These are phyloP conservation scores for Calophaca sinica DNA, from an alignment of 306 rosid genomes.

Conservation along the genomic window DNA sequence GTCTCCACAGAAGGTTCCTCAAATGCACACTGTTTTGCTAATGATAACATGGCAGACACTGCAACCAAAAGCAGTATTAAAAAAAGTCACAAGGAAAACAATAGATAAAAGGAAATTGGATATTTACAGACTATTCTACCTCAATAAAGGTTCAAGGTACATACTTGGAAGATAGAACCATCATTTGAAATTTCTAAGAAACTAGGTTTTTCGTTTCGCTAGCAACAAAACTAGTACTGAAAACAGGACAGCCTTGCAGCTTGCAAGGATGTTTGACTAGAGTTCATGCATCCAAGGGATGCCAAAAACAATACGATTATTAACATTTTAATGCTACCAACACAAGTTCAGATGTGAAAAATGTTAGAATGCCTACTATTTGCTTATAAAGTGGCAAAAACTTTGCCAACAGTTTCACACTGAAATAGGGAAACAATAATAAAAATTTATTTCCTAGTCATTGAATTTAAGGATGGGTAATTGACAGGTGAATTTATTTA, in stretches of 20 bases:
- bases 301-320: too few species aligned
- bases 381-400: too few species aligned
- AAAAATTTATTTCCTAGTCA: too few species aligned
- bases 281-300: too few species aligned
- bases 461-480: too few species aligned
- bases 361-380: too few species aligned
- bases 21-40: constrained; percentile 98
- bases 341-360: too few species aligned
- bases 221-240: background rate
- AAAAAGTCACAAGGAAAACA: constrained; percentile 10
- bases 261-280: background rate
- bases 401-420: too few species aligned
- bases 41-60: constrained; percentile 97
- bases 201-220: background rate
- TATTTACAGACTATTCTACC: background rate
- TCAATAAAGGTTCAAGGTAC: background rate
- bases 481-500: too few species aligned
- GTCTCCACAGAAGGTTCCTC: constrained; percentile 98
- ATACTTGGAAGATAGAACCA: constrained; percentile 2
- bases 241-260: background rate
- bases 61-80: constrained; percentile 47
- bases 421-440: too few species aligned
- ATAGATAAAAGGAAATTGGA: constrained; percentile 15
- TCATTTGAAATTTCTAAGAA: constrained; percentile 15
- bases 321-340: too few species aligned